Percentiles rank a stretch among this genome's conserved stretches.
These are phyloP conservation scores for Guillardia theta DNA, from an alignment of 78 protist species.

Conservation along the genomic window DNA sequence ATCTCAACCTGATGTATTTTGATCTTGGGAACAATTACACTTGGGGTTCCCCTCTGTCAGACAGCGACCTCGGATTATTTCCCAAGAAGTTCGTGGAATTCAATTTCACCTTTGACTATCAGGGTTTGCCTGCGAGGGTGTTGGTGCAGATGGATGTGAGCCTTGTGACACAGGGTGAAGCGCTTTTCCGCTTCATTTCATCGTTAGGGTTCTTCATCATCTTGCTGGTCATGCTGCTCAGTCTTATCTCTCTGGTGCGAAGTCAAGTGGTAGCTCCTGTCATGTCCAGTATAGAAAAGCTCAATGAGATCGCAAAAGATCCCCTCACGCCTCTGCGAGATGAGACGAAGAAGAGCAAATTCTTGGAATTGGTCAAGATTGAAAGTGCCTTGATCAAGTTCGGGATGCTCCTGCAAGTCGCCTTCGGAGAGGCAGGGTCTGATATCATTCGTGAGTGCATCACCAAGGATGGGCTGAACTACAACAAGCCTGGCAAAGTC, in stretches of 20 bases:
- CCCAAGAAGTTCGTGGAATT: no score
- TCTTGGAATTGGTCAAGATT: background rate
- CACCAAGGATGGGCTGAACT: background rate
- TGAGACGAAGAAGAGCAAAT: background rate
- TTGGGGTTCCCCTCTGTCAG: no score
- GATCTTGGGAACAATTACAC: no score
- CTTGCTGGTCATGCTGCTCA: background rate
- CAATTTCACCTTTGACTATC: no score
- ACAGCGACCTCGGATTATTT: no score
- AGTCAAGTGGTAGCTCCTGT: background rate
- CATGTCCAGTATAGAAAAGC: background rate
- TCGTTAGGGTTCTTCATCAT: background rate
- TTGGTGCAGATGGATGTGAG: no score
- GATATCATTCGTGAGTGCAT: background rate
- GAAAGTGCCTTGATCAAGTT: background rate
- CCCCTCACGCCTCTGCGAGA: background rate
- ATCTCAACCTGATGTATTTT: no score
- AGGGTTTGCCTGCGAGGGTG: no score
- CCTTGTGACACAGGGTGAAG: no score
- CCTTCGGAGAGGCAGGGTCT: background rate
- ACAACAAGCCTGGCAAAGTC: background rate
- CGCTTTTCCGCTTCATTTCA: background rate
- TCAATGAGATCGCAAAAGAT: background rate
- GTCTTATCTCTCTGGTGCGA: background rate
- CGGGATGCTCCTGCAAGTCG: slow-evolving; percentile 7